A percentile compares a stretch with the other conserved stretches of the same genome.
Conservation (phyloP, 495 filamentous ascomycete species). For the Penicillium chermesinum region DNA sequence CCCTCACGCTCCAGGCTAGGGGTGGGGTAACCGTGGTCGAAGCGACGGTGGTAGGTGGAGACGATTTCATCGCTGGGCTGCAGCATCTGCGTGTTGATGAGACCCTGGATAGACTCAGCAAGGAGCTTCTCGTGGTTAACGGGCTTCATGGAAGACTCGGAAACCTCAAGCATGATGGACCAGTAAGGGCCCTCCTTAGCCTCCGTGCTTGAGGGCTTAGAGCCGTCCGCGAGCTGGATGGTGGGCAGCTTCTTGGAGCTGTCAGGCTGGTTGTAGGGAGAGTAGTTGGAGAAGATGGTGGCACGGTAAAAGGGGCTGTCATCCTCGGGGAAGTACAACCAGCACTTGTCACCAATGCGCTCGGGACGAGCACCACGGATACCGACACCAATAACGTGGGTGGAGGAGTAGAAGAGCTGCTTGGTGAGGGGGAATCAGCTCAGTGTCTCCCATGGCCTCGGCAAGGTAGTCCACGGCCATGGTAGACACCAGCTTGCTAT, state of each 20-base stretch:
- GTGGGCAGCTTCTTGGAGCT: constrained; percentile 81
- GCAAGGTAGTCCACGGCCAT: constrained; percentile 93
- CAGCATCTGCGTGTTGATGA: constrained; percentile 96
- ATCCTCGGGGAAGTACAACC: constrained; percentile 99
- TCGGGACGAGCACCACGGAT: constrained; percentile 89
- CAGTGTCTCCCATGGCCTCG: constrained; percentile 79
- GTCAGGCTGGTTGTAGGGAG: constrained; percentile 92
- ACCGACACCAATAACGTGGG: constrained; percentile 95
- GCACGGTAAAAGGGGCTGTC: constrained; percentile 99
- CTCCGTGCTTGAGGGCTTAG: constrained; percentile 61
- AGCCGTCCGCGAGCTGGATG: constrained; percentile 76
- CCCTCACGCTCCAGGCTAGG: constrained; percentile 92
- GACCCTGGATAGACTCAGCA: constrained; percentile 86
- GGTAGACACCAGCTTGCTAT: constrained; percentile 88
- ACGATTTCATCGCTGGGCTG: constrained; percentile 88
- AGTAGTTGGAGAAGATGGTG: constrained; percentile 99
- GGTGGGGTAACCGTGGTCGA: constrained; percentile 98
- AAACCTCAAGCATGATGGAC: constrained; percentile 99
- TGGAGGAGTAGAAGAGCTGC: constrained; percentile 92
- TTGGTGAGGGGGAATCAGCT: constrained; percentile 79
- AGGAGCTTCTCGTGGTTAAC: constrained; percentile 79
- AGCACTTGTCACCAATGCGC: constrained; percentile 99
- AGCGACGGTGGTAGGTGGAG: constrained; percentile 96
- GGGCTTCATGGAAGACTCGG: constrained; percentile 92
- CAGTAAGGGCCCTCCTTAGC: constrained; percentile 90